A percentile compares a stretch with the other conserved stretches of the same genome.
phyloP scores from a whole-genome alignment of 768 basidiomycete genomes.

The Mycena vulgaris region DNA sequence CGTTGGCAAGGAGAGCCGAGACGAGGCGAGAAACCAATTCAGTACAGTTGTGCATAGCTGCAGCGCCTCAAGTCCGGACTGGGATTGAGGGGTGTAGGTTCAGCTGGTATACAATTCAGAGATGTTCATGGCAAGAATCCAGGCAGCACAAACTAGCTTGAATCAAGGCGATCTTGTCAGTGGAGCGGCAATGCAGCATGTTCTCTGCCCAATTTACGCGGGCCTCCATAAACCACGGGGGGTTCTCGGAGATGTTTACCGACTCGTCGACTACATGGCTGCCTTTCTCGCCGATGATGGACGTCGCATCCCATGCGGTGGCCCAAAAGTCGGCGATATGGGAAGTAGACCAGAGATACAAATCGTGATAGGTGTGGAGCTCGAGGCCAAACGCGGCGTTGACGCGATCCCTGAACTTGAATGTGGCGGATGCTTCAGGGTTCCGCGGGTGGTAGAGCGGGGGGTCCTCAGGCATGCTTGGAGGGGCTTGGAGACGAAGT shows the following conservation, averaged over 20 bases:
- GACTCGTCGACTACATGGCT: slow-evolving; percentile 68
- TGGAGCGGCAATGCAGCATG: slow-evolving; percentile 73
- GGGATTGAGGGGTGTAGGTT: slow-evolving; percentile 68
- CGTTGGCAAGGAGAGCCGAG: slow-evolving; percentile 68
- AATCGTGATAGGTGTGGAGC: slow-evolving; percentile 71
- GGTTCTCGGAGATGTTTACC: slow-evolving; percentile 72
- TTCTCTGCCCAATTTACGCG: slow-evolving; percentile 88
- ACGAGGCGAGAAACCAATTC: slow-evolving; percentile 61
- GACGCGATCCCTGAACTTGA: slow-evolving; percentile 64
- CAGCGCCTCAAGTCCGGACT: slow-evolving; percentile 60
- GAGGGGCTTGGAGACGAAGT: not conserved
- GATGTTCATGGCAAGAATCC: slow-evolving; percentile 32
- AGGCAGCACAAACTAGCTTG: slow-evolving; percentile 71
- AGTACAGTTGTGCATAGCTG: slow-evolving; percentile 74
- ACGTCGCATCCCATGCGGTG: slow-evolving; percentile 79
- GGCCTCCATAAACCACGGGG: slow-evolving; percentile 79
- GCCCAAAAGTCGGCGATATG: slow-evolving; percentile 80
- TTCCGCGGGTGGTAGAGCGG: slow-evolving; percentile 63
- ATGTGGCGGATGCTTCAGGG: slow-evolving; percentile 60
- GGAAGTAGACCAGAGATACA: slow-evolving; percentile 76
- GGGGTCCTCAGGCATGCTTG: slow-evolving; percentile 22
- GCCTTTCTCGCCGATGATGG: slow-evolving; percentile 75
- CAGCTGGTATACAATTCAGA: slow-evolving; percentile 60
- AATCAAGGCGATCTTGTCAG: slow-evolving; percentile 74
- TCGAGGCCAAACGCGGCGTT: slow-evolving; percentile 63